phyloP scores from a whole-genome alignment of 106 monocot genomes.

The Platanthera zijinensis region DNA sequence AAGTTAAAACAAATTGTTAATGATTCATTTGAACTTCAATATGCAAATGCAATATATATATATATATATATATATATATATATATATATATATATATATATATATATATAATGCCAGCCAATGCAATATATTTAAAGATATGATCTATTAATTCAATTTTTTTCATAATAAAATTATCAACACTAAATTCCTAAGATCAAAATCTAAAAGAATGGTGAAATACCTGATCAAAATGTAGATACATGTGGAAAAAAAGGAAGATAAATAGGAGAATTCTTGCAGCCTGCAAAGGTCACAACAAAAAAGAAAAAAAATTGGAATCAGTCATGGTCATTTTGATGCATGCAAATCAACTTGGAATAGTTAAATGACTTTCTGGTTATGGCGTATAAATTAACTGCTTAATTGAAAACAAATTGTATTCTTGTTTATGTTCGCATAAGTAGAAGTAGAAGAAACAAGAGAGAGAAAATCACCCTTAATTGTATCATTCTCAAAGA shows the following conservation, averaged over 20 bases:
- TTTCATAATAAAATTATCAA: not conserved
- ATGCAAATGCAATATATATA: not conserved
- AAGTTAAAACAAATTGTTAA: not conserved
- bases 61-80: too few species aligned
- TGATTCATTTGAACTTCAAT: not conserved
- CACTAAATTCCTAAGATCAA: not conserved
- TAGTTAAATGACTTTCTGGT: not conserved
- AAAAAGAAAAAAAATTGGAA: not conserved
- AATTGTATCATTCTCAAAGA: too few species aligned
- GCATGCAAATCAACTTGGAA: not conserved
- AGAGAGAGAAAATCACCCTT: too few species aligned
- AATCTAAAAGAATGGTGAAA: not conserved
- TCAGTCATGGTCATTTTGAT: not conserved
- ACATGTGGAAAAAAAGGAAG: slow-evolving; percentile 16
- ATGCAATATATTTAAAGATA: not conserved
- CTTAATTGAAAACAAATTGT: not conserved
- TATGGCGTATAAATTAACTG: not conserved
- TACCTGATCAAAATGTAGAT: slow-evolving; percentile 30
- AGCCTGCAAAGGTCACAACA: slow-evolving; percentile 10
- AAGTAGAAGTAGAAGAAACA: too few species aligned
- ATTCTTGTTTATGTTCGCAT: not conserved
- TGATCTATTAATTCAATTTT: not conserved
- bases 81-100: too few species aligned
- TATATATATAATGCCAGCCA: not conserved
- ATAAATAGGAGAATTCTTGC: slow-evolving; percentile 19